These are phyloP conservation scores for Plenodomus tracheiphilus DNA, from an alignment of 2,329 filamentous ascomycete species.

Conservation along the genomic window DNA sequence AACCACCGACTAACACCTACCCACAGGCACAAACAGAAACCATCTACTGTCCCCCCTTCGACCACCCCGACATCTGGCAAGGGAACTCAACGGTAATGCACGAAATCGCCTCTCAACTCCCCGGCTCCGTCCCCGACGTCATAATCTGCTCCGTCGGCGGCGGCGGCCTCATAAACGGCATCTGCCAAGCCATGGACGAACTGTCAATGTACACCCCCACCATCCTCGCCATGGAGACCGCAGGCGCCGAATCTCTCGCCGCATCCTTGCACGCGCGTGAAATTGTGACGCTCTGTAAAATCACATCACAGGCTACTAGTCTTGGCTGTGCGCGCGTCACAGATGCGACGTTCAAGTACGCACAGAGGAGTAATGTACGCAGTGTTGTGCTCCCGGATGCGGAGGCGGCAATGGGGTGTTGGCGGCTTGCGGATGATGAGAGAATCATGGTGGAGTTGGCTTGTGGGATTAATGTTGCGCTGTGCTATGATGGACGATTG, in stretches of 20 bases:
- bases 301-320: constrained; percentile 75
- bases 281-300: constrained; percentile 67
- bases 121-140: constrained; percentile 60
- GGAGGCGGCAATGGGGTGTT: constrained; percentile 77
- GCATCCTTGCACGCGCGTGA: constrained; percentile 60
- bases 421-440: constrained; percentile 79
- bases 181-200: constrained; percentile 69
- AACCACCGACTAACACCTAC: not conserved
- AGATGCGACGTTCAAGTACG: constrained; percentile 68
- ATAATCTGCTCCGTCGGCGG: constrained; percentile 80
- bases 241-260: constrained; percentile 71
- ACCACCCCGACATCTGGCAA: constrained; percentile 69
- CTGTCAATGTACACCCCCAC: constrained; percentile 36
- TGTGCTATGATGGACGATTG: constrained; percentile 67
- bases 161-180: constrained; percentile 76
- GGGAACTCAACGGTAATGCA: constrained; percentile 65
- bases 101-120: constrained; percentile 51
- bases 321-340: constrained; percentile 76
- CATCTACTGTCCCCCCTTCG: constrained; percentile 72
- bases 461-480: constrained; percentile 78
- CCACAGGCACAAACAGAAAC: constrained; percentile 40
- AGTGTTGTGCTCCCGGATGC: constrained; percentile 71
- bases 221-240: constrained; percentile 76
- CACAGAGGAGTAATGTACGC: constrained; percentile 56
- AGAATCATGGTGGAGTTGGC: constrained; percentile 79